A percentile compares a stretch with the other conserved stretches of the same genome.
phyloP scores from a whole-genome alignment of 495 filamentous ascomycete species.

The Letharia lupina region DNA sequence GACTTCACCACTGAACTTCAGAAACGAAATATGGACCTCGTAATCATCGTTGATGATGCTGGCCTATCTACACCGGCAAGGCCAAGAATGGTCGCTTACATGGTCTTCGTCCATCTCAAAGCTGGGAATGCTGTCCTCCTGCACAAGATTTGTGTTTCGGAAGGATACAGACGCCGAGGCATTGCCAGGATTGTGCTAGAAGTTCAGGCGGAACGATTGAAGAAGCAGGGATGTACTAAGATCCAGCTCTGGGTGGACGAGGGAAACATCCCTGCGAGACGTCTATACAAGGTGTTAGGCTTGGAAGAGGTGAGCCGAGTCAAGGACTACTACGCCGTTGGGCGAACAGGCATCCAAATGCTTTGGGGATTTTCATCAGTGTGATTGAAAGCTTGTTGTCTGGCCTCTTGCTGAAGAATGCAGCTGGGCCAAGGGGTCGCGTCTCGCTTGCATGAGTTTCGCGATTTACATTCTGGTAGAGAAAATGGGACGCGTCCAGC shows the following conservation, averaged over 20 bases:
- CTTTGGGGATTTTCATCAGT: slow-evolving; percentile 33
- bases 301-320: slow-evolving; percentile 47
- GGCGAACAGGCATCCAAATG: slow-evolving; percentile 50
- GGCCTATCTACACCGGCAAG: neutral
- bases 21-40: slow-evolving; percentile 48
- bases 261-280: slow-evolving; percentile 40
- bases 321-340: slow-evolving; percentile 49
- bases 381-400: slow-evolving; percentile 9
- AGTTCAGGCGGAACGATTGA: slow-evolving; percentile 39
- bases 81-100: slow-evolving; percentile 39
- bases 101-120: slow-evolving; percentile 47
- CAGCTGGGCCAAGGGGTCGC: neutral
- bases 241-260: slow-evolving; percentile 57
- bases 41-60: slow-evolving; percentile 36
- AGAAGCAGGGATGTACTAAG: slow-evolving; percentile 44
- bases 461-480: slow-evolving; percentile 12
- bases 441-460: neutral
- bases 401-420: slow-evolving; percentile 9
- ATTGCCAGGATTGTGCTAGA: slow-evolving; percentile 44
- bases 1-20: slow-evolving; percentile 46
- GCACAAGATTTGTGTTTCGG: slow-evolving; percentile 52
- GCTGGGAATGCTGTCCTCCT: slow-evolving; percentile 37
- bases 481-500: slow-evolving; percentile 10
- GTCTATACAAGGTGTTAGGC: slow-evolving; percentile 42
- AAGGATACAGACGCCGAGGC: slow-evolving; percentile 44